Conservation (phyloP, 2,329 filamentous ascomycete species). For the Neurospora sp. region DNA sequence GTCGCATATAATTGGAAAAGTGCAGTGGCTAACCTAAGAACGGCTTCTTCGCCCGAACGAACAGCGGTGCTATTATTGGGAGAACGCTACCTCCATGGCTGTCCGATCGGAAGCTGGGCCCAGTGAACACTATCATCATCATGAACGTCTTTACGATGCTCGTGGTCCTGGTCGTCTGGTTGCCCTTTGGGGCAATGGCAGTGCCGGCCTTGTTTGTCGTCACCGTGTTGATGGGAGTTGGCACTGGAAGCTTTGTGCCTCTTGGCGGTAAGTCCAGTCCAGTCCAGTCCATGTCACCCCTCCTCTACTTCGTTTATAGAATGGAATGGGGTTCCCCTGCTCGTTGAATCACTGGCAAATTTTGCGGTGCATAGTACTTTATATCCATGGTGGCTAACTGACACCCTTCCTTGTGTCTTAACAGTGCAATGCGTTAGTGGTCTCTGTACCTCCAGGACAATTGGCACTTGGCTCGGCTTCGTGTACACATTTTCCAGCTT, state of each 20-base stretch:
- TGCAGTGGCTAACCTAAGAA: background rate
- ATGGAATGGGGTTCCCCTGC: background rate
- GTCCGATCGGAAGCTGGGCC: slow-evolving; percentile 15
- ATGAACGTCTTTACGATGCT: slow-evolving; percentile 19
- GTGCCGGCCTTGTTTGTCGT: slow-evolving; percentile 17
- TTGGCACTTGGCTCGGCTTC: slow-evolving; percentile 22
- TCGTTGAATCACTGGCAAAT: background rate
- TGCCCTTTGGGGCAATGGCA: slow-evolving; percentile 18
- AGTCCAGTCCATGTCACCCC: background rate
- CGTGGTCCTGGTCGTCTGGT: slow-evolving; percentile 17
- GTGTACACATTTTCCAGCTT: slow-evolving; percentile 21
- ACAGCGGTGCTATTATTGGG: slow-evolving; percentile 20
- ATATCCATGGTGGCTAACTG: background rate
- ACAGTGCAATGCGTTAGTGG: slow-evolving; percentile 19
- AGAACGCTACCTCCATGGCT: slow-evolving; percentile 19
- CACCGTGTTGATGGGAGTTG: slow-evolving; percentile 20
- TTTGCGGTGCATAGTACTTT: background rate
- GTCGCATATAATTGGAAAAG: background rate
- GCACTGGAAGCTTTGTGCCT: slow-evolving; percentile 22
- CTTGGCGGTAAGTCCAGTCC: slow-evolving; percentile 14
- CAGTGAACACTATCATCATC: slow-evolving; percentile 19
- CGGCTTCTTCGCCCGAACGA: background rate
- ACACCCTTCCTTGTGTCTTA: background rate
- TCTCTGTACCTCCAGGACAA: slow-evolving; percentile 17
- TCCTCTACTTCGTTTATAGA: background rate